Base-by-base conservation (phyloP, 2,329 filamentous ascomycete genomes). In the Curvularia hawaiiensis region DNA sequence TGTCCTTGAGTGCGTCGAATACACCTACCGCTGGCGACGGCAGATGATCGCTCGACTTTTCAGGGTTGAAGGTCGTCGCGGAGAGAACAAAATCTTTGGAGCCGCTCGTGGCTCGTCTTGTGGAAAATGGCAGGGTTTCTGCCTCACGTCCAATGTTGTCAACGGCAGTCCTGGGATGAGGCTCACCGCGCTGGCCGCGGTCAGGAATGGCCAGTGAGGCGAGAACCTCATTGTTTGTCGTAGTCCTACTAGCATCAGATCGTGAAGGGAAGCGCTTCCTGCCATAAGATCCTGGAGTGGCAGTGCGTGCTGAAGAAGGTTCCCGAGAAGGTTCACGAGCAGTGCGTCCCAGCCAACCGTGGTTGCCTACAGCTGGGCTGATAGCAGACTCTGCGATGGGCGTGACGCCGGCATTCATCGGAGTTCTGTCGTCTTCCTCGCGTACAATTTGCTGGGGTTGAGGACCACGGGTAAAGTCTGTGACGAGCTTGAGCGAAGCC, bases 401-500 rank as follows among this genome's bases (percentile, higher is more conserved):
- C 0, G 94, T 98, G 0, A 90, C 85, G n/a, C 90, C 91, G 1
- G 88, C 79, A 57, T 90, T 90, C 63, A 92, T 89, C 0, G 92
- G 92, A 0, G 92, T 97, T 35, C 79, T 79, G 56, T 84, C 83
- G 53, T 84, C 83, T 3, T 83, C 81, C 18, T 82, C 88, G 86
- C 77, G 91, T 87, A 75, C 86, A 87, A 88, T 85, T 60, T 88
- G 88, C 4, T 81, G 79, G 4, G 78, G 79, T 35, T 65, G 67
- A 31, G 72, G 70, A 26, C 71, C 70, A 16, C 63, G 59, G 8
- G 87, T 90, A 69, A 99, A 98, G 0, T 90, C 89, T 0, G 95
- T 98, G 68, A 98, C 96, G 2, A 98, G 84, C 75, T 96, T 97
- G 59, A 98, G 80, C 0, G 94, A 87, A 10, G 92, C 91, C 28